Percentiles rank a stretch among this genome's conserved stretches.
phyloP scores from a whole-genome alignment of 1,284 basidiomycete species.

The Lentinus polychrous region DNA sequence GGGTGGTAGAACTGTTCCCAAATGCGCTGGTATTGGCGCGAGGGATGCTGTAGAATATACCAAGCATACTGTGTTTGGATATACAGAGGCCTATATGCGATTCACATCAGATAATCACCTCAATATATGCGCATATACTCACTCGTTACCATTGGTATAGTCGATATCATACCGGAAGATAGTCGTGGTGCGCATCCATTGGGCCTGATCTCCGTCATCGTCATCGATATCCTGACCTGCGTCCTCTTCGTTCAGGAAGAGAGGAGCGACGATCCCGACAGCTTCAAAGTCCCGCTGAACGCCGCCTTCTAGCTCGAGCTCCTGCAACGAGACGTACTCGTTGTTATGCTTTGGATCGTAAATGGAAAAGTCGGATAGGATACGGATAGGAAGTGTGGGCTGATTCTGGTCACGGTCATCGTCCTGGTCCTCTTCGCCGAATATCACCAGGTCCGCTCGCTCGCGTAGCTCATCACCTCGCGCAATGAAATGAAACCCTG shows the following conservation, averaged over 20 bases:
- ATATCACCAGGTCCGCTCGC: constrained; percentile 6
- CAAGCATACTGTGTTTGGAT: constrained; percentile 54
- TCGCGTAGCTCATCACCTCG: constrained; percentile 5
- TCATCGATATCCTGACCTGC: constrained; percentile 36
- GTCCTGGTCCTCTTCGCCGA: constrained; percentile 12
- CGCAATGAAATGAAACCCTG: neutral
- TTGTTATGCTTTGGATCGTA: constrained; percentile 28
- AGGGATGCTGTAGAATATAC: constrained; percentile 49
- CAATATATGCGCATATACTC: constrained; percentile 12
- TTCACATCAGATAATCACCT: neutral
- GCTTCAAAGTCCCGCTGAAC: constrained; percentile 22
- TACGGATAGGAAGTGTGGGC: constrained; percentile 28
- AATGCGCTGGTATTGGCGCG: constrained; percentile 34
- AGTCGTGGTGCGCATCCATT: constrained; percentile 29
- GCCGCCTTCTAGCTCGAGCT: constrained; percentile 18
- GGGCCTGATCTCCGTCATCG: constrained; percentile 20
- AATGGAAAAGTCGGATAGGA: constrained; percentile 32
- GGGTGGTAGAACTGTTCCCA: constrained; percentile 43
- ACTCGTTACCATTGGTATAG: constrained; percentile 33
- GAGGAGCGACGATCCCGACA: constrained; percentile 29
- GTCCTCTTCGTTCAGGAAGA: constrained; percentile 34
- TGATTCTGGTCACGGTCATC: neutral
- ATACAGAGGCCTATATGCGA: constrained; percentile 42
- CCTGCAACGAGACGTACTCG: constrained; percentile 25
- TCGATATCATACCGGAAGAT: constrained; percentile 31